phyloP scores from a whole-genome alignment of 805 yeast genomes.

The Yarrowia porcina region DNA sequence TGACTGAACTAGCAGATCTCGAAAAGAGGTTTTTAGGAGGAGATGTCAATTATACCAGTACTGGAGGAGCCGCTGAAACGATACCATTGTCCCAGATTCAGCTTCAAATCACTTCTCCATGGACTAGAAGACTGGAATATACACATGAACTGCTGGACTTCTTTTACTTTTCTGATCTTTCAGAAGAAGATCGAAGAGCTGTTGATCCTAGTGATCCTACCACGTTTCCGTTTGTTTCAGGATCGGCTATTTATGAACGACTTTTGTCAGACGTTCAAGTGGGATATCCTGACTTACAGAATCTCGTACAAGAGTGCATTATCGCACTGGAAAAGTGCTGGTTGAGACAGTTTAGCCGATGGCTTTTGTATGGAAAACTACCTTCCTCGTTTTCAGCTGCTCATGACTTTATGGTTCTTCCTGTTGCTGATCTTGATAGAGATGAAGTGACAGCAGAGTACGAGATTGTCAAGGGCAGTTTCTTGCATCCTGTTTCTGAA shows the following conservation, averaged over 20 bases:
- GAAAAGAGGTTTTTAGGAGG: conserved; percentile 26
- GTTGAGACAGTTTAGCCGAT: conserved; percentile 29
- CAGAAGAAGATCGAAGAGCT: background rate
- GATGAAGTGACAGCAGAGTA: conserved; percentile 13
- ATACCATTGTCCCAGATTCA: conserved; percentile 11
- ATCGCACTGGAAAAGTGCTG: conserved; percentile 29
- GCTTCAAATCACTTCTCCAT: background rate
- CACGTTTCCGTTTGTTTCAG: conserved; percentile 7
- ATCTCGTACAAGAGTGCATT: conserved; percentile 26
- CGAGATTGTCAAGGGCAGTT: conserved; percentile 10
- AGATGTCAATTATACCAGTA: conserved; percentile 27
- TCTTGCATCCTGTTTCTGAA: conserved; percentile 24
- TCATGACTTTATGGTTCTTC: conserved; percentile 30
- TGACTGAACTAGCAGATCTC: conserved; percentile 26
- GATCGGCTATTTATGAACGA: background rate
- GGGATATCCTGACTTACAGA: conserved; percentile 10
- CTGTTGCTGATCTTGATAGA: background rate
- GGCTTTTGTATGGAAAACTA: conserved; percentile 32
- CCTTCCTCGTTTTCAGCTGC: conserved; percentile 15
- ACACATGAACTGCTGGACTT: conserved; percentile 5
- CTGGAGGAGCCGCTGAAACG: conserved; percentile 7
- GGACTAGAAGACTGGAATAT: conserved; percentile 1
- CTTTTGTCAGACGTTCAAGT: background rate
- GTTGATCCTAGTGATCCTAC: conserved; percentile 1
- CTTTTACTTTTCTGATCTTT: background rate